A percentile compares a stretch with the other conserved stretches of the same genome.
Conservation (phyloP, 2,329 filamentous ascomycete genomes). For the Clonostachys sp. region DNA sequence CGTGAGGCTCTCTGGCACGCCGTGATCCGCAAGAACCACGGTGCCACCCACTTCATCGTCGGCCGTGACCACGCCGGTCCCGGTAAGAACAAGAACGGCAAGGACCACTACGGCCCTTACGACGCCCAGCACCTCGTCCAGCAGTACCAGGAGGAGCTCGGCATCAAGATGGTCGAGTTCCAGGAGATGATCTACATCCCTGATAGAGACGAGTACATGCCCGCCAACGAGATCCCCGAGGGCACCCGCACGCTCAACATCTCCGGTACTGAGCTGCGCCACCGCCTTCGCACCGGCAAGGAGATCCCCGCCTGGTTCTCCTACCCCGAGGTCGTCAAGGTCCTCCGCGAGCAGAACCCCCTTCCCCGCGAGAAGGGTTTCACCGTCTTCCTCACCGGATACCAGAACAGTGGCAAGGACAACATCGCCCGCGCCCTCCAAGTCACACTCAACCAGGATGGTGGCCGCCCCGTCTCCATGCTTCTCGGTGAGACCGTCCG, state of each 20-base stretch:
- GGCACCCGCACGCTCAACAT: slow-evolving; percentile 85
- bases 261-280: slow-evolving; percentile 84
- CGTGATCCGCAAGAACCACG: slow-evolving; percentile 99
- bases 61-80: slow-evolving; percentile 97
- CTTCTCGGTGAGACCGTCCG: slow-evolving; percentile 95
- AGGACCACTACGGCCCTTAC: slow-evolving; percentile 97
- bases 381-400: slow-evolving; percentile 96
- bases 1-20: slow-evolving; percentile 99
- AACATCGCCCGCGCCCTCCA: slow-evolving; percentile 93
- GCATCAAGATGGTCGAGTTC: slow-evolving; percentile 98
- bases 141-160: slow-evolving; percentile 93
- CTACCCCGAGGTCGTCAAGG: slow-evolving; percentile 96
- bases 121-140: slow-evolving; percentile 95
- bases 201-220: slow-evolving; percentile 93
- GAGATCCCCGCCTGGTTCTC: slow-evolving; percentile 99
- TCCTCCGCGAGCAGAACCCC: slow-evolving; percentile 94
- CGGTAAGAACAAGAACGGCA: slow-evolving; percentile 95
- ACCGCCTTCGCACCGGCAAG: slow-evolving; percentile 83
- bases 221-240: slow-evolving; percentile 81
- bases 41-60: slow-evolving; percentile 98
- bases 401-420: slow-evolving; percentile 96
- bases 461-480: slow-evolving; percentile 88
- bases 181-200: slow-evolving; percentile 99
- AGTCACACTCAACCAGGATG: slow-evolving; percentile 96
- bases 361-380: slow-evolving; percentile 90